Base-by-base conservation (phyloP, 306 rosid species). In the Glycine latifolia region DNA sequence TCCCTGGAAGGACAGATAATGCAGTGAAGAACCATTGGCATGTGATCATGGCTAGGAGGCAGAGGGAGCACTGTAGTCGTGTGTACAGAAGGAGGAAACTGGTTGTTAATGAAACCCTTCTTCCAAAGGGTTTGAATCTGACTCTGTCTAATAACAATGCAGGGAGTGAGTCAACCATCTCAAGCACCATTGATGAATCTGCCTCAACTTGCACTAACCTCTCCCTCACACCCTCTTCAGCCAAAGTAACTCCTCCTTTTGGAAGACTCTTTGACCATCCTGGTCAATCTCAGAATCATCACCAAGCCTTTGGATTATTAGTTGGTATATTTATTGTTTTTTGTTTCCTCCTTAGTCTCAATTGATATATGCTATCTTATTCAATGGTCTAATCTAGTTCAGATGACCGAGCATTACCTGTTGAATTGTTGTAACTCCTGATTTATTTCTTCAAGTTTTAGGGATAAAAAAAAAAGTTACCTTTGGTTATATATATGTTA, bases 11-110 rank as follows among this genome's bases (percentile, higher is more conserved):
- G 65, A 94, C 98, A 14, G 98, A 94, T 80, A 94, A 94, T 81
- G 93, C 97, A 67, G 98, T 94, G 60, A 94, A 94, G 93, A 94
- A 94, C 72, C 98, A 94, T 70, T 94, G 97, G 97, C 98, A 94
- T 63, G 97, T 94, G 46, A 89, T 94, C 63, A 94, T 92, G 97
- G 96, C 98, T 8, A 85, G 97, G 60, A 94, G 86, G 74, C 89
- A 87, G 39, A 87, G 97, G 76, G 96, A 94, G 55, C 85, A 89
- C 9, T 87, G 90, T 62, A 77, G 81, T 26, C 31, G 13, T 50
- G 82, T 76, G 67, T 87, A 73, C 53, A 79, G 91, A 81, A 94
- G 90, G 84, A 88, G 97, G 80, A 94, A 85, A 26, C 83, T 26
- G 31, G 31, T 55, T 76, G 67, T 65, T 70, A 58, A 71, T 47